Percentiles rank a stretch among this genome's conserved stretches.
phyloP scores from a whole-genome alignment of 352 stramenopile species.

The Saprolegnia parasitica region DNA sequence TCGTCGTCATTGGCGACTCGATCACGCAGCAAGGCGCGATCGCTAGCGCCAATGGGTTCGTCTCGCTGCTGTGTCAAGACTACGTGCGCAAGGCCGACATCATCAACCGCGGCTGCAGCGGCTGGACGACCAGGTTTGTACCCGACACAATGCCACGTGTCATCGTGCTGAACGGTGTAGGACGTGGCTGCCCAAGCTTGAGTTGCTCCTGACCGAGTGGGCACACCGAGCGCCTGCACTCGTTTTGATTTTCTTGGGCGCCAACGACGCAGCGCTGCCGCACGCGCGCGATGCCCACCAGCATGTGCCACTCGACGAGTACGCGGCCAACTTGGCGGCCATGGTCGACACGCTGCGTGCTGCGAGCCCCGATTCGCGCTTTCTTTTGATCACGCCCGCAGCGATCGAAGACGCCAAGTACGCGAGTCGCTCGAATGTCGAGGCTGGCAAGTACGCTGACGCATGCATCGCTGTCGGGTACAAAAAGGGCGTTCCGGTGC shows the following conservation, averaged over 20 bases:
- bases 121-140: conserved; percentile 52
- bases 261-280: conserved; percentile 15
- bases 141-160: neutral
- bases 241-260: conserved; percentile 23
- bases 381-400: conserved; percentile 19
- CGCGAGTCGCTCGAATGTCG: conserved; percentile 5
- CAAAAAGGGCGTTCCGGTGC: neutral
- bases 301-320: conserved; percentile 18
- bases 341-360: neutral
- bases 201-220: neutral
- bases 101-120: conserved; percentile 53
- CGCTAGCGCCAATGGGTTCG: neutral
- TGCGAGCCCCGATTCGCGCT: neutral
- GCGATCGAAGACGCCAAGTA: neutral
- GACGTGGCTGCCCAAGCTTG: conserved; percentile 4
- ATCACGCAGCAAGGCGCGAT: conserved; percentile 47
- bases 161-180: neutral
- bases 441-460: conserved; percentile 6
- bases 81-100: conserved; percentile 31
- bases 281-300: neutral
- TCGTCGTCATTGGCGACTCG: conserved; percentile 59
- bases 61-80: conserved; percentile 11
- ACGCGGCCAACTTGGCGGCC: neutral
- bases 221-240: neutral
- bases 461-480: conserved; percentile 10